Evolutionary conservation across 2,329 filamentous ascomycete genomes (phyloP).

Genomic region (Penicillium sp.): DNA sequence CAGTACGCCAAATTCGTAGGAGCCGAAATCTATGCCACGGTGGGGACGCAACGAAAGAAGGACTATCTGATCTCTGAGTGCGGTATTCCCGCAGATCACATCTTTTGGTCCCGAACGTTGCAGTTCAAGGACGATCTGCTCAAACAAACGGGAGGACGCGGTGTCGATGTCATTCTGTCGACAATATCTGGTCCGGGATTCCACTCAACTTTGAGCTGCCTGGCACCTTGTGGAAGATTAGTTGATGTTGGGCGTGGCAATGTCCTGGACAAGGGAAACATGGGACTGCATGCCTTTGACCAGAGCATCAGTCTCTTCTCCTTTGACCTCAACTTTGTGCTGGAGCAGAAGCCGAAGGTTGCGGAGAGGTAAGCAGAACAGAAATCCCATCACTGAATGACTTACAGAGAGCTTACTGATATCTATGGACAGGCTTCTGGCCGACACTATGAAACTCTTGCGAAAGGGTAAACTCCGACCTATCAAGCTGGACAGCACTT

Average conservation of each 20-base stretch:
- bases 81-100: neutral
- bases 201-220: neutral
- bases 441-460: neutral
- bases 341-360: neutral
- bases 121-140: neutral
- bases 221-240: neutral
- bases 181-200: neutral
- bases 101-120: neutral
- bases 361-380: neutral
- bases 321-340: neutral
- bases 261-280: neutral
- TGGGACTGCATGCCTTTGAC: neutral
- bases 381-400: neutral
- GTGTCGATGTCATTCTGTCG: neutral
- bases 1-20: neutral
- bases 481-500: slow-evolving; percentile 5
- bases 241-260: neutral
- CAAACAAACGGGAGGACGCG: neutral
- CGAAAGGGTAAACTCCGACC: slow-evolving; percentile 1
- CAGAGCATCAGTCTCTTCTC: neutral
- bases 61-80: neutral
- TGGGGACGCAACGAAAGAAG: neutral
- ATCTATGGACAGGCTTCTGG: neutral
- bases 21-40: neutral
- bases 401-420: neutral